phyloP scores from a whole-genome alignment of 768 basidiomycete genomes.

The Pisolithus sp. region DNA sequence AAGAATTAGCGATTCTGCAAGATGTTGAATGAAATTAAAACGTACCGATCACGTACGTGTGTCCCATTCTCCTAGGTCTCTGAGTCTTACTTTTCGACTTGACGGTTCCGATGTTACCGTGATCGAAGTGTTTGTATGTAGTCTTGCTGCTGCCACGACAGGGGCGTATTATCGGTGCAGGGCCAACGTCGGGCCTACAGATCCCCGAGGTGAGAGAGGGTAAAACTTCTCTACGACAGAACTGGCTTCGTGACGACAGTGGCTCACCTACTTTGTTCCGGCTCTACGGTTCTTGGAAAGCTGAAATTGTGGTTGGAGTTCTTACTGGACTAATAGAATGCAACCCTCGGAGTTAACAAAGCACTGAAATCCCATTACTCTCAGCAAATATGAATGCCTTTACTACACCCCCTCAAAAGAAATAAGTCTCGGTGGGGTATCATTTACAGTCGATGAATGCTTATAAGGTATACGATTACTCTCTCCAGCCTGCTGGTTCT shows the following conservation, averaged over 20 bases:
- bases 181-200: too few relatives aligned
- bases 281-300: too few relatives aligned
- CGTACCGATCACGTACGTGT: constrained; percentile 54
- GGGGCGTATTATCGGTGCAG: too few relatives aligned
- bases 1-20: not conserved
- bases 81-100: not conserved
- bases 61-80: constrained; percentile 30
- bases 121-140: not conserved
- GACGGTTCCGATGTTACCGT: not conserved
- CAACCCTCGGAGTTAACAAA: too few relatives aligned
- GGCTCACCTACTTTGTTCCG: too few relatives aligned
- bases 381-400: not conserved
- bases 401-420: too few relatives aligned
- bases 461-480: constrained; percentile 18
- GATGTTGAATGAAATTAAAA: not conserved
- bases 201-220: too few relatives aligned
- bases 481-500: not conserved
- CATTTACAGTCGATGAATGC: constrained; percentile 22
- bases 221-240: too few relatives aligned
- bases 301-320: too few relatives aligned
- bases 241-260: too few relatives aligned
- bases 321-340: too few relatives aligned
- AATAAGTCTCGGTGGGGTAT: not conserved
- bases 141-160: too few relatives aligned
- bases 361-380: not conserved